phyloP scores from a whole-genome alignment of 108 stramenopile genomes.

The Epithemia pelagica region DNA sequence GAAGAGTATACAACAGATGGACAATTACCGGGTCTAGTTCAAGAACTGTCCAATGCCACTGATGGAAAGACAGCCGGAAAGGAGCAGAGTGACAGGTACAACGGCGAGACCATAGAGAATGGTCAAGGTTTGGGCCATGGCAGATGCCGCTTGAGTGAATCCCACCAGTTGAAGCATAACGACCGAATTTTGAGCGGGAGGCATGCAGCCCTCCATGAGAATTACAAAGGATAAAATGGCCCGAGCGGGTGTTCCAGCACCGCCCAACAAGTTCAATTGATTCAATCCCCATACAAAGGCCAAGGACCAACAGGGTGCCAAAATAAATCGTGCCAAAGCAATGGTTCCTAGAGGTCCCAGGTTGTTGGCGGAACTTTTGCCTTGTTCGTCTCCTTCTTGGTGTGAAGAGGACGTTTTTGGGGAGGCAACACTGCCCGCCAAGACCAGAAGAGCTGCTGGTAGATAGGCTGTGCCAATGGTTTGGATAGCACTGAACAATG shows the following conservation, averaged over 20 bases:
- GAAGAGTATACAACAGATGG: background rate
- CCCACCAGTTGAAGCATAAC: slow-evolving; percentile 35
- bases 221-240: slow-evolving; percentile 32
- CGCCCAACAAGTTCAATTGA: background rate
- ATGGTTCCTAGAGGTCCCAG: background rate
- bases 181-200: slow-evolving; percentile 46
- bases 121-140: slow-evolving; percentile 32
- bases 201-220: slow-evolving; percentile 30
- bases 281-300: background rate
- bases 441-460: slow-evolving; percentile 14
- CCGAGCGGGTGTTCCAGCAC: background rate
- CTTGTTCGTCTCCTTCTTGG: too few relatives aligned
- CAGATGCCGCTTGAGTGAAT: slow-evolving; percentile 16
- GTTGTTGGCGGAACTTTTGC: background rate
- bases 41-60: slow-evolving; percentile 6
- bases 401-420: background rate
- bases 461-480: slow-evolving; percentile 17
- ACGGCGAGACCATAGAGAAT: slow-evolving; percentile 23
- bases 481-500: slow-evolving; percentile 7
- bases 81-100: slow-evolving; percentile 19
- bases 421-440: slow-evolving; percentile 12
- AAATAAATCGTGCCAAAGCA: background rate
- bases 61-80: background rate
- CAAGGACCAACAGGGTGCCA: background rate
- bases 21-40: too few relatives aligned